Evolutionary conservation across 768 basidiomycete species (phyloP).

Genomic region (Lentinula aciculospora): DNA sequence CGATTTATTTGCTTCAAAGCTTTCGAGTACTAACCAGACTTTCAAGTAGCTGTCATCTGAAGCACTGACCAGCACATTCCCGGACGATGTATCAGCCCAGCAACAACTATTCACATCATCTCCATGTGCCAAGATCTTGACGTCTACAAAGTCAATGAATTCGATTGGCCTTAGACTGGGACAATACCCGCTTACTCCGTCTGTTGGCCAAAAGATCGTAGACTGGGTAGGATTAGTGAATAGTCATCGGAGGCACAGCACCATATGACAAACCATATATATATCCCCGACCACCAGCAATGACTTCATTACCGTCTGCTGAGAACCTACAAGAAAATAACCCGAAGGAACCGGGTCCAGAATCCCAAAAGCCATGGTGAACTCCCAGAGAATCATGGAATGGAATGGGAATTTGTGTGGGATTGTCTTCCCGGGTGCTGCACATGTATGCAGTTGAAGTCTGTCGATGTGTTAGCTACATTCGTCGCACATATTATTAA

Average conservation of each 20-base stretch:
- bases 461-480: constrained; percentile 28
- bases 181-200: constrained; percentile 34
- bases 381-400: constrained; percentile 43
- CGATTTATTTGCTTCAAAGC: constrained; percentile 26
- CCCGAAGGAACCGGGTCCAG: constrained; percentile 48
- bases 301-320: constrained; percentile 91
- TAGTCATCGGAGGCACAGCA: neutral
- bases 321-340: constrained; percentile 97
- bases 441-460: constrained; percentile 72
- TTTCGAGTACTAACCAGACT: constrained; percentile 72
- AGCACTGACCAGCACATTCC: constrained; percentile 91
- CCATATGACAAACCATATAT: constrained; percentile 50
- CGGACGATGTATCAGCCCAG: constrained; percentile 91
- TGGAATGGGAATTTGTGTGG: constrained; percentile 55
- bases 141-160: constrained; percentile 14
- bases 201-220: constrained; percentile 84
- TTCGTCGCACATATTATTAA: neutral
- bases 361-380: constrained; percentile 23
- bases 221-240: constrained; percentile 37
- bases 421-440: constrained; percentile 57
- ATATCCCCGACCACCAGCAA: constrained; percentile 85
- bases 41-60: constrained; percentile 94
- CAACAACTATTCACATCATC: constrained; percentile 95
- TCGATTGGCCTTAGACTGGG: neutral
- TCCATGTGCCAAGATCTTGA: constrained; percentile 81